phyloP scores from a whole-genome alignment of 768 basidiomycete species.

The Tricholomella constricta region DNA sequence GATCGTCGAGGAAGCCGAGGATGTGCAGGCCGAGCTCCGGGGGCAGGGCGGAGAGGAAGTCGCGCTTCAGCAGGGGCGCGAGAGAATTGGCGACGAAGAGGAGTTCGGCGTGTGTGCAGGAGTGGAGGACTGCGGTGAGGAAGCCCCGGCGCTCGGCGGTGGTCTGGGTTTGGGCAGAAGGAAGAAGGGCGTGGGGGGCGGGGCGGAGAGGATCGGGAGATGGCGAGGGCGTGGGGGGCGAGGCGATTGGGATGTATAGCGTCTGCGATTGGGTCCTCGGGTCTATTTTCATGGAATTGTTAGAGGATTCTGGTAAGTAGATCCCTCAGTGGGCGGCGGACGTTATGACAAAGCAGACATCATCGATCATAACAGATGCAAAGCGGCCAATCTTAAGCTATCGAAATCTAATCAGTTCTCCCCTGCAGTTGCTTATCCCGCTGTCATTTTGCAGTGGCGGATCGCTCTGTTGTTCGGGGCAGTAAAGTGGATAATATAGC shows the following conservation, averaged over 20 bases:
- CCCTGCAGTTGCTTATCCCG: no score
- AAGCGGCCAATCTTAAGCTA: no score
- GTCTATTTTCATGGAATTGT: not conserved
- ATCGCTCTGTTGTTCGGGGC: no score
- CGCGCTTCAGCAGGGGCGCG: slow-evolving; percentile 52
- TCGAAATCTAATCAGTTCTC: no score
- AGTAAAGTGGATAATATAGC: no score
- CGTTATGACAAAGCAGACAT: no score
- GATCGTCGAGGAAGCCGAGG: slow-evolving; percentile 75
- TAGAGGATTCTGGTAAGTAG: no score
- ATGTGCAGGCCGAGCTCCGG: slow-evolving; percentile 76
- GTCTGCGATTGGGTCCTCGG: slow-evolving; percentile 3
- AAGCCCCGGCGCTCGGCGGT: not conserved
- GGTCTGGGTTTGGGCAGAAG: not conserved
- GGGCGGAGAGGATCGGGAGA: not conserved
- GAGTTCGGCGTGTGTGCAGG: slow-evolving; percentile 43
- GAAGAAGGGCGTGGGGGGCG: not conserved
- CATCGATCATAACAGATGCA: no score
- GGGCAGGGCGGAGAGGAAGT: slow-evolving; percentile 46
- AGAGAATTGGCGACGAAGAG: slow-evolving; percentile 67
- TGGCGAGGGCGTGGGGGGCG: slow-evolving; percentile 36
- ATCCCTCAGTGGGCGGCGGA: no score
- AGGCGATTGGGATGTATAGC: slow-evolving; percentile 21
- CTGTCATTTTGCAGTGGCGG: no score
- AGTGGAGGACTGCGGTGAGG: slow-evolving; percentile 10